Percentiles rank a stretch among this genome's conserved stretches.
phyloP scores from a whole-genome alignment of 1,139 yeast genomes.

The Candida glucosophila region DNA sequence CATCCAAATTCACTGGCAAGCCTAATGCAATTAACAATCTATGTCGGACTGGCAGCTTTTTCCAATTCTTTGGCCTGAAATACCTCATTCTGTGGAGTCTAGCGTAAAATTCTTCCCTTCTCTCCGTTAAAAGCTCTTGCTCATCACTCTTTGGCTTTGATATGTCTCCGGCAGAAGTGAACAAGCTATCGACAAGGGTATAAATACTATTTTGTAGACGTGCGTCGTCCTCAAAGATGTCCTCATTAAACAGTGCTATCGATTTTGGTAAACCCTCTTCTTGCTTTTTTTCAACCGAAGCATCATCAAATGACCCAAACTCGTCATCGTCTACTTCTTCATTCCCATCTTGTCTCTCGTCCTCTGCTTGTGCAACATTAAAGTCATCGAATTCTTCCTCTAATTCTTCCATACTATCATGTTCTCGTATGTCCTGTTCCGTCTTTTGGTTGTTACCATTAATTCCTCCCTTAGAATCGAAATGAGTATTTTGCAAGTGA shows the following conservation, averaged over 20 bases:
- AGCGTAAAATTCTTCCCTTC: no score
- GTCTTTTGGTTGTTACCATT: background rate
- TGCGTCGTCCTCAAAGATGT: no score
- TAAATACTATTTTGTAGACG: no score
- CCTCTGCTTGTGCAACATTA: conserved; percentile 1
- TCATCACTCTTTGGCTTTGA: background rate
- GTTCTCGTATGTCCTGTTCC: background rate
- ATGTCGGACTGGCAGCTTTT: conserved; percentile 47
- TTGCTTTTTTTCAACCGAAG: conserved; percentile 25
- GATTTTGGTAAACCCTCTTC: background rate
- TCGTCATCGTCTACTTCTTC: conserved; percentile 6
- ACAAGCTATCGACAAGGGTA: no score
- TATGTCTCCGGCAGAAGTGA: background rate
- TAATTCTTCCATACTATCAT: conserved; percentile 1
- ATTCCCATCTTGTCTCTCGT: background rate
- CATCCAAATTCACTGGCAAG: conserved; percentile 52
- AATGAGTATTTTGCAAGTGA: no score
- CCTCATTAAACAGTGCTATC: no score
- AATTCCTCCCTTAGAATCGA: no score
- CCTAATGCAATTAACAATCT: conserved; percentile 48
- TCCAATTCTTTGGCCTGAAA: conserved; percentile 50
- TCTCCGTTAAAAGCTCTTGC: background rate
- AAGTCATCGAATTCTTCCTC: conserved; percentile 1
- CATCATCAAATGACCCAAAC: conserved; percentile 36
- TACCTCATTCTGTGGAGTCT: no score